Base-by-base conservation (phyloP, 441 rosid species). In the Arabidopsis lyrata region DNA sequence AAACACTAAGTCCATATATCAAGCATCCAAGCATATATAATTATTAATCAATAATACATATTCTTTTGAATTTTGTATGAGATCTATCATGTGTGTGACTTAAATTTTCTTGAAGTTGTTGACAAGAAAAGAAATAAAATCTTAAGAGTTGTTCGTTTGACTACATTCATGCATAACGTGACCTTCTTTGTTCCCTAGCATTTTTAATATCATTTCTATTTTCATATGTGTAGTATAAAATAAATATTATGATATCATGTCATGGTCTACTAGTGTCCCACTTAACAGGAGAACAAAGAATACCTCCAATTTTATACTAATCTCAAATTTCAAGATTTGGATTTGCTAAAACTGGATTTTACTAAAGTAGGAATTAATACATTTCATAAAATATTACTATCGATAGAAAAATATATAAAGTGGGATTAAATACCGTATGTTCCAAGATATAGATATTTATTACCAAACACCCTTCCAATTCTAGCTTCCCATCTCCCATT, bases 401-500 rank as follows among this genome's bases (percentile, higher is more conserved):
- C 5, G 2, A 73, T 45, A 27, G 31, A 22, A 74, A 31, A 29
- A 36, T 29, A 56, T 32, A 6, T 12, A 63, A 39, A 63, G 56
- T 8, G 29, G 11, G 67, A 61, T 34, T 52, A 8, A 22, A n/a
- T 78, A 82, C 97, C 97, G 42, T 87, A 92, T 55, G 96, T 95
- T 2, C 96, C 97, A 29, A 92, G 97, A 76, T 95, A 92, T 1
- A 95, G 86, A 70, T 95, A 95, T 60, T 92, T 95, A 82, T 92
- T 95, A 61, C 97, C 97, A 61, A 90, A 90, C 24, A 95, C 99
- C 54, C 97, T 84, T 11, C 99, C 97, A 71, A 94, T 94, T 56
- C 97, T 78, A 75, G 97, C 99, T 78, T 92, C 99, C 97, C 97
- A 95, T 76, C 93, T 87, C 18, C 99, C 99, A 77, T 92, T 92